These are phyloP conservation scores for Epichloe festucae DNA, from an alignment of 2,329 filamentous ascomycete genomes.

Conservation along the genomic window DNA sequence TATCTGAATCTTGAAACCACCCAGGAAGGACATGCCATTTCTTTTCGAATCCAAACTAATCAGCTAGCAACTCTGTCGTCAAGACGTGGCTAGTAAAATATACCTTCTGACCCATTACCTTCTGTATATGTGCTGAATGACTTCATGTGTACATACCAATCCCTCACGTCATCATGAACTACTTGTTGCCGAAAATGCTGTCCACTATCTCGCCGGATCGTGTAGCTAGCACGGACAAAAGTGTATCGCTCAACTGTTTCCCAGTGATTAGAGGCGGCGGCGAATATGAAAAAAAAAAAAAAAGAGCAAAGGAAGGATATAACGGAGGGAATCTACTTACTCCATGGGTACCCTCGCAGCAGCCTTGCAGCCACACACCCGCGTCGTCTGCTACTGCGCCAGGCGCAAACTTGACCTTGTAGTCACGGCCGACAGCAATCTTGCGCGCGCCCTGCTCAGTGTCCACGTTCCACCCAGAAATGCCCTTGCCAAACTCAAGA, in stretches of 20 bases:
- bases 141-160: background rate
- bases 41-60: background rate
- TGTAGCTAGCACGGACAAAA: conserved; percentile 65
- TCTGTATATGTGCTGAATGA: background rate
- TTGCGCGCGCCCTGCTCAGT: conserved; percentile 27
- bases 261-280: conserved; percentile 10
- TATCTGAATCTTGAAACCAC: too few relatives aligned
- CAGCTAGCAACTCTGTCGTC: background rate
- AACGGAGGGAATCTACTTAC: conserved; percentile 39
- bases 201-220: conserved; percentile 67
- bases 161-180: background rate
- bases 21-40: background rate
- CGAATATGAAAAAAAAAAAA: background rate
- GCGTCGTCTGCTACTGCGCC: conserved; percentile 57
- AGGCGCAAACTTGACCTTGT: conserved; percentile 58
- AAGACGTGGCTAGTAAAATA: background rate
- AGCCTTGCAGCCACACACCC: conserved; percentile 86
- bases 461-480: conserved; percentile 28
- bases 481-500: conserved; percentile 20
- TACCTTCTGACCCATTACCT: background rate
- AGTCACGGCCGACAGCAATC: conserved; percentile 64
- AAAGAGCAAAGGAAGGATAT: background rate
- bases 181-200: conserved; percentile 47
- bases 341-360: conserved; percentile 84
- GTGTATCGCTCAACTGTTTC: conserved; percentile 59